phyloP scores from a whole-genome alignment of 345 rosid genomes.

The Excoecaria agallocha region DNA sequence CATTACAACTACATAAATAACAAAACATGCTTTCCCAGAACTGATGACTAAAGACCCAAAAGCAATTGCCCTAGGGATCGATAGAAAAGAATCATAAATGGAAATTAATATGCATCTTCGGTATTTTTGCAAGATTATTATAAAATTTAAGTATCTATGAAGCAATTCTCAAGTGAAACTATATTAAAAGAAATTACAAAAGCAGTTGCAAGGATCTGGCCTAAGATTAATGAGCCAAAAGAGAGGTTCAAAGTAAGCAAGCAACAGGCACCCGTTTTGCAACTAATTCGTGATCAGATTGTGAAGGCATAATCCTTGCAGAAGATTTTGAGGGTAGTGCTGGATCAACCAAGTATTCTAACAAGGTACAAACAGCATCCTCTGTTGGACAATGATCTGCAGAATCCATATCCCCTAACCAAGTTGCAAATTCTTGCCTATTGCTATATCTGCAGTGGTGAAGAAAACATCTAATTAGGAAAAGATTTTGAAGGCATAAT shows the following conservation, averaged over 20 bases:
- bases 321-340: slow-evolving; percentile 48
- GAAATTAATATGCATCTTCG: slow-evolving; percentile 1
- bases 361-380: slow-evolving; percentile 56
- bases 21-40: neutral
- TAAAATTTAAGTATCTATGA: neutral
- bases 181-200: neutral
- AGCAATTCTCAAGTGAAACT: neutral
- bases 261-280: slow-evolving; percentile 61
- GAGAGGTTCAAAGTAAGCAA: neutral
- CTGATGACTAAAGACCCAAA: neutral
- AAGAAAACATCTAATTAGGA: neutral
- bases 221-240: neutral
- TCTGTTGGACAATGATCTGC: slow-evolving; percentile 55
- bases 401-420: slow-evolving; percentile 19
- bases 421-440: neutral
- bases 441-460: neutral
- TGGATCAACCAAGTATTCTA: slow-evolving; percentile 70
- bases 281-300: slow-evolving; percentile 40
- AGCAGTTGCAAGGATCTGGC: neutral
- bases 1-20: neutral
- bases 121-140: neutral
- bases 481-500: neutral
- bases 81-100: neutral
- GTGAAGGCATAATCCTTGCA: slow-evolving; percentile 33
- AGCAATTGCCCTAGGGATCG: neutral